Conservation (phyloP, 129 eudicot species). For the Tagetes patula region DNA sequence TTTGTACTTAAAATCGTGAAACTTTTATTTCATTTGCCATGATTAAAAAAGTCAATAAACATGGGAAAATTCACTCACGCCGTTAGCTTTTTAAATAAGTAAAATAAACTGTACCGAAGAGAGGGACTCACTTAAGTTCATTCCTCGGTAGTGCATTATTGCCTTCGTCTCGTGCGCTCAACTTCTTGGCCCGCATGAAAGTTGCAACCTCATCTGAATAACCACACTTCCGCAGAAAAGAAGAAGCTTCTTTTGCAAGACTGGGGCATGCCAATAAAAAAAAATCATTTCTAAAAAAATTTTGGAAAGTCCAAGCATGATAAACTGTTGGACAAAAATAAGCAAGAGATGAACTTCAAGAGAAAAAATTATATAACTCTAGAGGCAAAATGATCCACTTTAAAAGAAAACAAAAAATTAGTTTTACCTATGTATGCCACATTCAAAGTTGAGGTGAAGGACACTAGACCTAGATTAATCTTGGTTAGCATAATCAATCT, state of each 20-base stretch:
- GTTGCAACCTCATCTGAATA: slow-evolving; percentile 61
- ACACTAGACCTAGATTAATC: not conserved
- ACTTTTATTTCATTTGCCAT: not conserved
- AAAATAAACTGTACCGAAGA: slow-evolving; percentile 4
- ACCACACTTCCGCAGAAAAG: slow-evolving; percentile 53
- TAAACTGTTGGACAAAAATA: not conserved
- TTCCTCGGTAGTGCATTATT: slow-evolving; percentile 31
- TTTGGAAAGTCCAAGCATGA: not conserved
- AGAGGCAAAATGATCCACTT: too few relatives aligned
- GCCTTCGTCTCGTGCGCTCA: slow-evolving; percentile 37
- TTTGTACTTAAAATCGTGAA: not conserved
- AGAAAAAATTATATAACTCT: too few relatives aligned
- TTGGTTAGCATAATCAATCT: slow-evolving; percentile 8
- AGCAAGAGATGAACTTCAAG: not conserved
- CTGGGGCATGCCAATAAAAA: slow-evolving; percentile 38
- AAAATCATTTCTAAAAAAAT: not conserved
- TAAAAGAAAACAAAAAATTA: not conserved
- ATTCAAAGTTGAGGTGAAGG: not conserved
- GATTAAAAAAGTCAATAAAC: not conserved
- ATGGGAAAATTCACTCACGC: not conserved
- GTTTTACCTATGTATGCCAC: not conserved
- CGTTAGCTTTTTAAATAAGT: not conserved
- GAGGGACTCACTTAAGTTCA: slow-evolving; percentile 63
- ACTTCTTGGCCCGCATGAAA: slow-evolving; percentile 58
- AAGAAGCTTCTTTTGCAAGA: slow-evolving; percentile 69